These are phyloP conservation scores for Cyclotella distinguenda DNA, from an alignment of 108 stramenopile species.

Conservation along the genomic window DNA sequence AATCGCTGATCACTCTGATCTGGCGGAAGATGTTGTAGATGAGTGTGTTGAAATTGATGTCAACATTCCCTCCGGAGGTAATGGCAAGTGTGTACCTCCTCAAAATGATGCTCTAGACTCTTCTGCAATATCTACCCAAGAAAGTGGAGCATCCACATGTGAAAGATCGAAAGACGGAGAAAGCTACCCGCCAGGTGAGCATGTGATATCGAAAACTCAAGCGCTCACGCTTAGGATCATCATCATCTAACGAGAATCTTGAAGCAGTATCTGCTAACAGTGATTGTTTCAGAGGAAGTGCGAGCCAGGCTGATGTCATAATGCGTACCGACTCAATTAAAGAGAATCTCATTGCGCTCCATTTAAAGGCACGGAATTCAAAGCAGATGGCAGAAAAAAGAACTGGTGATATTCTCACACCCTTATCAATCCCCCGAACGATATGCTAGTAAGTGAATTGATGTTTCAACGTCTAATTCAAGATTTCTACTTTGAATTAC, in stretches of 20 bases:
- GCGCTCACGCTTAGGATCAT: too few species aligned
- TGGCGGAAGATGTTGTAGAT: not conserved
- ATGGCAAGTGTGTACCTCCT: too few species aligned
- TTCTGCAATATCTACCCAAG: constrained; percentile 22
- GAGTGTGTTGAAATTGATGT: not conserved
- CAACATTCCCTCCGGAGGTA: not conserved
- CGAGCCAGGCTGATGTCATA: too few species aligned
- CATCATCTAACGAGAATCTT: too few species aligned
- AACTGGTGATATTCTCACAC: constrained; percentile 26
- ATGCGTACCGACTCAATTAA: too few species aligned
- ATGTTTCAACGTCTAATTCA: too few species aligned
- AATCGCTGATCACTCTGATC: not conserved
- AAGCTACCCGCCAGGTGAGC: not conserved
- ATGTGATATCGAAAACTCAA: too few species aligned
- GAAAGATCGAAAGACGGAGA: not conserved
- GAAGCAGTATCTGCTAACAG: too few species aligned
- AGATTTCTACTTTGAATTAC: too few species aligned
- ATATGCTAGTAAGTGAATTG: too few species aligned
- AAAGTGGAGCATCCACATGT: constrained; percentile 28
- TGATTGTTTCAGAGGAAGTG: not conserved
- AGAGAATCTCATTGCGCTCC: too few species aligned
- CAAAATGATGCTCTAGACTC: too few species aligned
- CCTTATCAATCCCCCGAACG: constrained; percentile 43
- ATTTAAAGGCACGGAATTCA: constrained; percentile 1
- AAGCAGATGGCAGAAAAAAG: not conserved